phyloP scores from a whole-genome alignment of 805 yeast genomes.

The Wickerhamomyces xylosicus region DNA sequence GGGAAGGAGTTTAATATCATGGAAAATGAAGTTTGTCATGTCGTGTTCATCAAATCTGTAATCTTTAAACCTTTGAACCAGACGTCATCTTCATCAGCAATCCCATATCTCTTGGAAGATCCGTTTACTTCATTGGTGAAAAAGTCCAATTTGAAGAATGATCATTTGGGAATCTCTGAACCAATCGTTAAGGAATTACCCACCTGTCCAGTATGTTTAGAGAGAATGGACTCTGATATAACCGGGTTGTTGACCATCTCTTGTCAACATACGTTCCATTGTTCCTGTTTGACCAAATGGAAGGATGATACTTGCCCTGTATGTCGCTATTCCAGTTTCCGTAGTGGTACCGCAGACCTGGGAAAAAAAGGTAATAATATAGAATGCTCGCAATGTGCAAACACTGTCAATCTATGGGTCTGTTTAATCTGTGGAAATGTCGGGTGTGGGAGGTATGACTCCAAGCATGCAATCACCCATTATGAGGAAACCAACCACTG shows the following conservation, averaged over 20 bases:
- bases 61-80: constrained; percentile 16
- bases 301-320: constrained; percentile 86
- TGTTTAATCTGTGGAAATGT: constrained; percentile 84
- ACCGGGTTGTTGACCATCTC: constrained; percentile 82
- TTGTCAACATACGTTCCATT: constrained; percentile 90
- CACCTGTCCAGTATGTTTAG: constrained; percentile 88
- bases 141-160: constrained; percentile 5
- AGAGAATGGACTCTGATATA: constrained; percentile 70
- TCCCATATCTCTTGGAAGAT: constrained; percentile 64
- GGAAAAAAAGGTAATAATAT: constrained; percentile 9
- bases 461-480: constrained; percentile 79
- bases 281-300: constrained; percentile 83
- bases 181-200: constrained; percentile 52
- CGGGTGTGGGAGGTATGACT: constrained; percentile 87
- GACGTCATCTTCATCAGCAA: constrained; percentile 20
- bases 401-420: constrained; percentile 66
- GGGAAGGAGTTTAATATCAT: constrained; percentile 73
- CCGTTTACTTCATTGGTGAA: constrained; percentile 45
- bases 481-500: constrained; percentile 73
- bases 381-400: constrained; percentile 43
- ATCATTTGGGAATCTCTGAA: constrained; percentile 12
- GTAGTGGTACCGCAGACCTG: constrained; percentile 15
- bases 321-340: constrained; percentile 61
- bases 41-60: constrained; percentile 45
- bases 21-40: constrained; percentile 84